Percentiles rank a stretch among this genome's conserved stretches.
phyloP scores from a whole-genome alignment of 805 yeast genomes.

The Ascoidea tarda region DNA sequence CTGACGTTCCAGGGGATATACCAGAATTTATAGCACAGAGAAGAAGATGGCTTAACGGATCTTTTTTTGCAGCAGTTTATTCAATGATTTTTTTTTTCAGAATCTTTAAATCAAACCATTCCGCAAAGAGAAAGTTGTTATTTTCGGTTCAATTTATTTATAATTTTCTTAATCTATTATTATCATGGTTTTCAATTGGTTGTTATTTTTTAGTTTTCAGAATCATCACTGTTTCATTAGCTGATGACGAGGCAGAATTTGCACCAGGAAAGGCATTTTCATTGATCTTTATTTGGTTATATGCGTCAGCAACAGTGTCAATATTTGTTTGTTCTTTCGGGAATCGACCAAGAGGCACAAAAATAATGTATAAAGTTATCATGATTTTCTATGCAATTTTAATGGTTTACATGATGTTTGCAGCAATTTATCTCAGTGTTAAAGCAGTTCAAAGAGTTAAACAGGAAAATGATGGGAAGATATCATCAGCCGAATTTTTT shows the following conservation, averaged over 20 bases:
- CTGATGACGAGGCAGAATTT: constrained; percentile 31
- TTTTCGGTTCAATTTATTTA: constrained; percentile 70
- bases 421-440: constrained; percentile 73
- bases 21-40: constrained; percentile 85
- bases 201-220: constrained; percentile 85
- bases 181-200: constrained; percentile 89
- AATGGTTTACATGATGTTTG: constrained; percentile 83
- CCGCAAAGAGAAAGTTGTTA: constrained; percentile 47
- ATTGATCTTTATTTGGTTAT: constrained; percentile 73
- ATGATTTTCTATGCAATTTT: constrained; percentile 72
- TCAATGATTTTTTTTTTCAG: constrained; percentile 65
- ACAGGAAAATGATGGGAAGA: constrained; percentile 19
- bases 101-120: constrained; percentile 72
- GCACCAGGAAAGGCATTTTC: constrained; percentile 54
- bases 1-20: constrained; percentile 86
- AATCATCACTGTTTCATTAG: constrained; percentile 71
- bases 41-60: constrained; percentile 94
- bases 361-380: constrained; percentile 57
- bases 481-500: constrained; percentile 35
- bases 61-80: constrained; percentile 88
- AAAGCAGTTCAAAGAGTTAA: constrained; percentile 33
- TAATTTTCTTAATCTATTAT: constrained; percentile 56
- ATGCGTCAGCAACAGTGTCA: constrained; percentile 64
- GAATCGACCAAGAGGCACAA: constrained; percentile 86
- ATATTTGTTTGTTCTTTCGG: constrained; percentile 89